Base-by-base conservation (phyloP, 2,329 filamentous ascomycete genomes). In the Byssothecium circinans region DNA sequence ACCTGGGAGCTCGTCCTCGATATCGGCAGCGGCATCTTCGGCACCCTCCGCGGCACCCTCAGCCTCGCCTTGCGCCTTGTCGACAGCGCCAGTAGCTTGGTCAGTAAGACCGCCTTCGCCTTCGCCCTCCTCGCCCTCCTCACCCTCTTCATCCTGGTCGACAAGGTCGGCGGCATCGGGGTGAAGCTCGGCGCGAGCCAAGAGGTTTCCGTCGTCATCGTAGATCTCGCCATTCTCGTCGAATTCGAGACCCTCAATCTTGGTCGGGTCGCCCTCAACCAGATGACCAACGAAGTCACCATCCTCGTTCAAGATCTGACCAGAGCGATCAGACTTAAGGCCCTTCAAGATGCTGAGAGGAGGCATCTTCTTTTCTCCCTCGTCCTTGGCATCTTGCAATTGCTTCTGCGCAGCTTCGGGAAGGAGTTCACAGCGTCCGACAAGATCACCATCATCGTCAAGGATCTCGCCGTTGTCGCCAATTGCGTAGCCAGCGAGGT, bases 401-500 rank as follows among this genome's bases (percentile, higher is more conserved):
- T 77, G 73, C 44, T 74, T 68, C 52, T 76, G 69, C 39, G 69
- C 67, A 35, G 69, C 63, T 30, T 78, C 75, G 12, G 76, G 75
- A 15, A 75, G 68, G 27, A 78, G 69, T 52, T 80, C 78, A 43
- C 76, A 74, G 46, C 78, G 77, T 41, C 79, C 79, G 39, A 82
- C 76, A 19, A 81, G 74, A 53, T 80, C 75, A 19, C 79, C 79
- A 50, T 79, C 75, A 34, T 81, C 76, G 48, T 81, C 77, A 19
- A 81, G 73, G 23, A 82, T 81, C 57, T 81, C 78, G 47, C 79
- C 79, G 12, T 80, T 72, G 30, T 80, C 75, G 47, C 78, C 78
- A 48, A 80, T 78, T 14, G 69, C 70, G 60, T 80, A 80, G 29
- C 78, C 78, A 41, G 68, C 73, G 37, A 79, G 75, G 50, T 79